Conservation (phyloP, 805 yeast species). For the Metschnikowia corniflorae region DNA sequence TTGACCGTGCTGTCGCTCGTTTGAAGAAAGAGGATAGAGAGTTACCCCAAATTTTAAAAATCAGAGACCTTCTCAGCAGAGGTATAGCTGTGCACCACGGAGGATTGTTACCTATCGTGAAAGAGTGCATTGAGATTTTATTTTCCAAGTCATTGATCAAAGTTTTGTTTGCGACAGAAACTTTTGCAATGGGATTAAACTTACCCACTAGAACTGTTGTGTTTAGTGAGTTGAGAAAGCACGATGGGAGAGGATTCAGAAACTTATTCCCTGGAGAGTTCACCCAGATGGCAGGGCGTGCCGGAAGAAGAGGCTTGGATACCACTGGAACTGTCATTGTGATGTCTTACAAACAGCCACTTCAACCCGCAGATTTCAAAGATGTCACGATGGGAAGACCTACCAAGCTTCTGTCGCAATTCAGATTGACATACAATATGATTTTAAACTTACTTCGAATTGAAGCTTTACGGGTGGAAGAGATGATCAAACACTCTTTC, state of each 20-base stretch:
- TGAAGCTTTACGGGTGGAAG: conserved; percentile 95
- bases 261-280: conserved; percentile 91
- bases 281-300: conserved; percentile 98
- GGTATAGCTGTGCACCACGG: conserved; percentile 98
- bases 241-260: conserved; percentile 84
- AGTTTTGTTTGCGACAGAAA: conserved; percentile 94
- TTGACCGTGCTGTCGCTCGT: conserved; percentile 83
- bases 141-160: conserved; percentile 85
- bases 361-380: conserved; percentile 57
- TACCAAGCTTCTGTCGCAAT: conserved; percentile 86
- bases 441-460: conserved; percentile 85
- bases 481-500: conserved; percentile 94
- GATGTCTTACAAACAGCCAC: conserved; percentile 74
- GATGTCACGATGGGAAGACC: conserved; percentile 86
- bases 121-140: conserved; percentile 87
- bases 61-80: conserved; percentile 77
- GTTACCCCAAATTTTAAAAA: conserved; percentile 82
- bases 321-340: conserved; percentile 90
- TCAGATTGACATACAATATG: conserved; percentile 94
- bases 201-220: conserved; percentile 96
- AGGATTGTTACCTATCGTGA: conserved; percentile 88
- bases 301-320: conserved; percentile 96
- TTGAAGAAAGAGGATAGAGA: conserved; percentile 89
- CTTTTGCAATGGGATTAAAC: conserved; percentile 98
- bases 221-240: conserved; percentile 79